Evolutionary conservation across 371 early-diverging fungal species (phyloP).

Genomic region (Rhizopus delemar): DNA sequence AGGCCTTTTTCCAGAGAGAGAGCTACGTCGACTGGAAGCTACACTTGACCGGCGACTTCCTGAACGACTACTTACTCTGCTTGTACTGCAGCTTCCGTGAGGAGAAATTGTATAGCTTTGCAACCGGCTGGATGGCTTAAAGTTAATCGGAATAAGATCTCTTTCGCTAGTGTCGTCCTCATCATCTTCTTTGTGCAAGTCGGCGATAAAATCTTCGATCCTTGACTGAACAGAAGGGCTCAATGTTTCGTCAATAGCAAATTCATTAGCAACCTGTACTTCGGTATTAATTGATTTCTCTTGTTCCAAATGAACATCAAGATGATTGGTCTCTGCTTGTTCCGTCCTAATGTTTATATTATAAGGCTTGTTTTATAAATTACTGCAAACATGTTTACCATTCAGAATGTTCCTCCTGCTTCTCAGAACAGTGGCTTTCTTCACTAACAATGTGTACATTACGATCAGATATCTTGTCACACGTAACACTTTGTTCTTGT

Average conservation of each 20-base stretch:
- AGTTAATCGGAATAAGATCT: constrained; percentile 36
- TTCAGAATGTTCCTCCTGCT: too few relatives aligned
- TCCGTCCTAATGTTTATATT: too few relatives aligned
- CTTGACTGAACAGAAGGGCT: constrained; percentile 13
- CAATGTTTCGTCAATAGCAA: constrained; percentile 23
- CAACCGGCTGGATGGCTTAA: constrained; percentile 34
- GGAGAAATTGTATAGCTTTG: constrained; percentile 22
- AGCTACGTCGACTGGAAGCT: constrained; percentile 16
- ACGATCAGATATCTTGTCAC: too few relatives aligned
- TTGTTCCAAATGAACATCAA: background rate
- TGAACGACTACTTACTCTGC: too few relatives aligned
- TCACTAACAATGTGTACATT: too few relatives aligned
- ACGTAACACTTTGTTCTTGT: too few relatives aligned
- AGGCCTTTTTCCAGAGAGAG: constrained; percentile 1
- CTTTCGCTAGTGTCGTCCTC: constrained; percentile 31
- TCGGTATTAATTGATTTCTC: background rate
- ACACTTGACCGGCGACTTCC: constrained; percentile 18
- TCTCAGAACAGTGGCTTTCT: too few relatives aligned
- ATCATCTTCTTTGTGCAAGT: constrained; percentile 13
- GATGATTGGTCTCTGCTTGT: too few relatives aligned
- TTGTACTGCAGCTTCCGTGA: constrained; percentile 7
- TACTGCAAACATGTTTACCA: too few relatives aligned
- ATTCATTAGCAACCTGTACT: background rate
- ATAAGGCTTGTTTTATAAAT: too few relatives aligned
- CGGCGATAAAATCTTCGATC: constrained; percentile 20